phyloP scores from a whole-genome alignment of 2,329 filamentous ascomycete species.

The Diaporthe velutina region DNA sequence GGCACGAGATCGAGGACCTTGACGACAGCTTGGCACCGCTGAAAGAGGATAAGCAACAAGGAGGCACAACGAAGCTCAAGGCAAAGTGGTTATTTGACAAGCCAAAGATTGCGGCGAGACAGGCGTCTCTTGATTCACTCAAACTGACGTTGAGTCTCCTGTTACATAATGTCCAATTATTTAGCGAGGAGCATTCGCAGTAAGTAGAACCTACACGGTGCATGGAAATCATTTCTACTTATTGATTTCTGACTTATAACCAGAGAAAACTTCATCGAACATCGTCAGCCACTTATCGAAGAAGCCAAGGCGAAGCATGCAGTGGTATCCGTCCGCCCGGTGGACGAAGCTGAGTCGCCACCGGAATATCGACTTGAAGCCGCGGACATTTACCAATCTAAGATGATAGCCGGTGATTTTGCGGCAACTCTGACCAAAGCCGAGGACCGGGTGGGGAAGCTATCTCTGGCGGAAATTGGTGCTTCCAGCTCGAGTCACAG shows the following conservation, averaged over 20 bases:
- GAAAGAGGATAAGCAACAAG: neutral
- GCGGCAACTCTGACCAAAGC: neutral
- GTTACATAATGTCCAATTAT: neutral
- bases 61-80: neutral
- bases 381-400: neutral
- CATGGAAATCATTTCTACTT: too few relatives aligned
- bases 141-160: slow-evolving; percentile 3
- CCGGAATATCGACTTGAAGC: neutral
- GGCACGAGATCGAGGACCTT: slow-evolving; percentile 2
- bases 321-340: neutral
- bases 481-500: neutral
- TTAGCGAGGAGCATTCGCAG: neutral
- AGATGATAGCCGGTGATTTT: fast-evolving
- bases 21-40: slow-evolving; percentile 3
- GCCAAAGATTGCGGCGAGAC: neutral
- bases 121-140: neutral
- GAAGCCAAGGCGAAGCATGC: neutral
- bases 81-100: neutral
- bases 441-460: neutral
- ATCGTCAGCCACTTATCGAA: too few relatives aligned
- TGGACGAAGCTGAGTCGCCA: neutral
- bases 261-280: neutral
- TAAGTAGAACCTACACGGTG: neutral
- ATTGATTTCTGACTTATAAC: neutral
- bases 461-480: neutral